These are phyloP conservation scores for Moricandia arvensis DNA, from an alignment of 345 rosid genomes.

Conservation along the genomic window DNA sequence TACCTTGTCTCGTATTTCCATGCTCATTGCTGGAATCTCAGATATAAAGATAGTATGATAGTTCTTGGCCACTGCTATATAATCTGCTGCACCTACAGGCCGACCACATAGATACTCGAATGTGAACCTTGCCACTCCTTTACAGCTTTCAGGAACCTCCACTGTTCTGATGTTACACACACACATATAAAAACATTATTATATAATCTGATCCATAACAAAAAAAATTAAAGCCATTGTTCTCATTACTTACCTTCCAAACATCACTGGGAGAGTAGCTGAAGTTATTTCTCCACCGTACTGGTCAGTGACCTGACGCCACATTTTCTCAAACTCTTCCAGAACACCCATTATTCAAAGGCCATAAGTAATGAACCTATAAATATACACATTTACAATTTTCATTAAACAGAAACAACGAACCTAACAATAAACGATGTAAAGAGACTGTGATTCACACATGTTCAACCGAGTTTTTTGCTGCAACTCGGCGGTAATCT, in stretches of 20 bases:
- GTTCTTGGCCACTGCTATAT: constrained; percentile 75
- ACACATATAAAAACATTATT: not conserved
- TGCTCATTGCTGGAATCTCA: constrained; percentile 75
- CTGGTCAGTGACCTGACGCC: constrained; percentile 61
- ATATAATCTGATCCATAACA: not conserved
- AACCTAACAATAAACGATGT: constrained; percentile 15
- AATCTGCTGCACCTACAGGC: constrained; percentile 95
- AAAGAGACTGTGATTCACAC: constrained; percentile 34
- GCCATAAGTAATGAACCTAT: constrained; percentile 84
- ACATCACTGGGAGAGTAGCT: constrained; percentile 71
- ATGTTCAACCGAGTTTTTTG: constrained; percentile 52
- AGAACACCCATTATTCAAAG: constrained; percentile 45
- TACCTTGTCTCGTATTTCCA: constrained; percentile 89
- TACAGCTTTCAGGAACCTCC: constrained; percentile 84
- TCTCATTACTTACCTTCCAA: constrained; percentile 69
- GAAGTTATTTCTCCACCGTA: constrained; percentile 62
- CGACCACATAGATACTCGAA: constrained; percentile 84
- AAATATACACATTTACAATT: constrained; percentile 21
- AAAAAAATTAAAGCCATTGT: not conserved
- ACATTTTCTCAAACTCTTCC: constrained; percentile 60
- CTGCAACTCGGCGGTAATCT: constrained; percentile 80
- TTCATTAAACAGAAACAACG: constrained; percentile 26
- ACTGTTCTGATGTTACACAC: constrained; percentile 46
- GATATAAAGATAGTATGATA: constrained; percentile 84
- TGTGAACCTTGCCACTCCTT: constrained; percentile 74